A percentile compares a stretch with the other conserved stretches of the same genome.
Evolutionary conservation across 1,139 yeast genomes (phyloP).

Genomic region (Nakaseomyces bracarensis): DNA sequence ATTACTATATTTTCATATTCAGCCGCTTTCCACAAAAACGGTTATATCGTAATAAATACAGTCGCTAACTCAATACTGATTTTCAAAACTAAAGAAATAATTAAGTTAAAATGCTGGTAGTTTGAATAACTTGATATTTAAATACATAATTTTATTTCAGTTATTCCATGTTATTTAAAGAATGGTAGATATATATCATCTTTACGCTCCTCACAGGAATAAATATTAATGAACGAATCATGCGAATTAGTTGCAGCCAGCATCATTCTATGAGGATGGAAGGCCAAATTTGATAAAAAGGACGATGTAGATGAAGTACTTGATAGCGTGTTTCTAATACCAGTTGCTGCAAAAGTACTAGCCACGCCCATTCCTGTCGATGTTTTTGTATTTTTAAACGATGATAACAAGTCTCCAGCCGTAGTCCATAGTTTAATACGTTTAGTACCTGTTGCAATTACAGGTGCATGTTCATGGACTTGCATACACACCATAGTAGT

Average conservation of each 20-base stretch:
- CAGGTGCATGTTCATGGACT: slow-evolving; percentile 94
- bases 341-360: slow-evolving; percentile 29
- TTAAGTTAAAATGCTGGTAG: too few species aligned
- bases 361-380: slow-evolving; percentile 28
- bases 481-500: slow-evolving; percentile 59
- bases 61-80: not conserved
- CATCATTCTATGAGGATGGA: slow-evolving; percentile 95
- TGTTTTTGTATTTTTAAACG: slow-evolving; percentile 47
- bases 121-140: too few species aligned
- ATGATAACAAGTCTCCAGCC: slow-evolving; percentile 61
- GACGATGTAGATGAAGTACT: slow-evolving; percentile 26
- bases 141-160: not conserved
- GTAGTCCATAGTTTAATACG: slow-evolving; percentile 83
- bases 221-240: slow-evolving; percentile 65
- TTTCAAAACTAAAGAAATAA: not conserved
- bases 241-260: slow-evolving; percentile 79
- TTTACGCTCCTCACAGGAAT: slow-evolving; percentile 40
- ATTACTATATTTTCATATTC: too few species aligned
- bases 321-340: slow-evolving; percentile 20
- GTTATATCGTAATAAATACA: not conserved
- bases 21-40: slow-evolving; percentile 1
- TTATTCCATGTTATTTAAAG: not conserved
- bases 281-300: slow-evolving; percentile 57
- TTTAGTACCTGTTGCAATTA: slow-evolving; percentile 78
- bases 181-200: slow-evolving; percentile 9